Evolutionary conservation across 192 early-diverging fungal genomes (phyloP).

Genomic region (Rhizoclosmatium globosum): DNA sequence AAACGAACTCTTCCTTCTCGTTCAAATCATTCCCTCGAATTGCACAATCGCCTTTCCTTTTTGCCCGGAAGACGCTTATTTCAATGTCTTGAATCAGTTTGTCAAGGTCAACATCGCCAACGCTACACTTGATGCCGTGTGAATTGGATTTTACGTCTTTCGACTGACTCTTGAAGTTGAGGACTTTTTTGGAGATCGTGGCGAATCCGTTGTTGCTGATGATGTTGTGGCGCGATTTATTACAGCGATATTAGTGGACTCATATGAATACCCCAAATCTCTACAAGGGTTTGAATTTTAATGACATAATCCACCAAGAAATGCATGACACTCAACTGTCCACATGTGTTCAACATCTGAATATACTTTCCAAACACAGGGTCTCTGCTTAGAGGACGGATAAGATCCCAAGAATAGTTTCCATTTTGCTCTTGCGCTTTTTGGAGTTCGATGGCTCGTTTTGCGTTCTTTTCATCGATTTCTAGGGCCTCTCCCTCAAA

Average conservation of each 20-base stretch:
- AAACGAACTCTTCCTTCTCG: not conserved
- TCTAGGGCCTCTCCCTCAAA: constrained; percentile 19
- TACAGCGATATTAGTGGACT: not conserved
- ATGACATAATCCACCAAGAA: too few relatives aligned
- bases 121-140: not conserved
- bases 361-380: constrained; percentile 40
- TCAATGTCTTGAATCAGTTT: constrained; percentile 21
- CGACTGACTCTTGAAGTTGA: not conserved
- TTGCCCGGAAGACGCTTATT: constrained; percentile 37
- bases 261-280: not conserved
- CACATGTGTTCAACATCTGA: constrained; percentile 18
- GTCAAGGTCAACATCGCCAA: constrained; percentile 1
- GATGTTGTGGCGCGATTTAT: not conserved
- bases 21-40: constrained; percentile 5
- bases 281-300: not conserved
- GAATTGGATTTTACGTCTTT: not conserved
- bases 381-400: constrained; percentile 36
- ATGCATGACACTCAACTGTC: constrained; percentile 1
- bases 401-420: constrained; percentile 22
- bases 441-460: constrained; percentile 20
- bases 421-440: constrained; percentile 31
- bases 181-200: not conserved
- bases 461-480: constrained; percentile 27
- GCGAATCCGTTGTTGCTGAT: not conserved
- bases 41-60: constrained; percentile 14